These are phyloP conservation scores for Wakefieldia striispora DNA, from an alignment of 768 basidiomycete species.

Conservation along the genomic window DNA sequence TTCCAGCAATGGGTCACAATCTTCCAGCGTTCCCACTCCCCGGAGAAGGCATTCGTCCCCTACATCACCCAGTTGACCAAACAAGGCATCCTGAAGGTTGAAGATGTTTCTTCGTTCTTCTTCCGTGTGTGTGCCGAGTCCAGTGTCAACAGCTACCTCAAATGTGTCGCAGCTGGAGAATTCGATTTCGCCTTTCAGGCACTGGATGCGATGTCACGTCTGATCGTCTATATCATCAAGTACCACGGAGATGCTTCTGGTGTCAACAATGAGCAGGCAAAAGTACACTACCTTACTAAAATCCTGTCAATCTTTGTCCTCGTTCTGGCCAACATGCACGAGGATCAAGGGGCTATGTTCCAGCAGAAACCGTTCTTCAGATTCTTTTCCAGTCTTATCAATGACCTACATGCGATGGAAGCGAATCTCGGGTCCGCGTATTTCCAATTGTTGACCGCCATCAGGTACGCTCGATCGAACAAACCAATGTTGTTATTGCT, in stretches of 20 bases:
- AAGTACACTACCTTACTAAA: conserved; percentile 95
- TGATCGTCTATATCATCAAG: conserved; percentile 98
- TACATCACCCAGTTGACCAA: conserved; percentile 98
- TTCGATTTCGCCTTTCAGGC: conserved; percentile 83
- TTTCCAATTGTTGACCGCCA: conserved; percentile 81
- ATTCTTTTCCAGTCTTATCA: conserved; percentile 95
- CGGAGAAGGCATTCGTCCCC: conserved; percentile 93
- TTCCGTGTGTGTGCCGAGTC: conserved; percentile 97
- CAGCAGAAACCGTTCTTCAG: conserved; percentile 98
- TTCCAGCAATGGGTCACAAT: conserved; percentile 96
- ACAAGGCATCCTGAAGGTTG: conserved; percentile 93
- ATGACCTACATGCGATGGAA: conserved; percentile 87
- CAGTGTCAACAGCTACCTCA: conserved; percentile 84
- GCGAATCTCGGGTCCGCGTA: conserved; percentile 84
- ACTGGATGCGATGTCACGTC: conserved; percentile 90
- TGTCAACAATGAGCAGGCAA: conserved; percentile 89
- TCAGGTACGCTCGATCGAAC: conserved; percentile 55
- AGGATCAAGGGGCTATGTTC: conserved; percentile 88
- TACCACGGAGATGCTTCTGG: conserved; percentile 97
- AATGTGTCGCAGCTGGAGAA: conserved; percentile 70
- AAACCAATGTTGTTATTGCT: not conserved
- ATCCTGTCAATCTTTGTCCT: conserved; percentile 97
- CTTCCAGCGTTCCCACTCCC: conserved; percentile 85
- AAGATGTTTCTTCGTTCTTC: conserved; percentile 96
- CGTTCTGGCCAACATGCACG: conserved; percentile 91